A percentile compares a stretch with the other conserved stretches of the same genome.
phyloP scores from a whole-genome alignment of 805 yeast species.

The Vanderwaltozyma verrucispora region DNA sequence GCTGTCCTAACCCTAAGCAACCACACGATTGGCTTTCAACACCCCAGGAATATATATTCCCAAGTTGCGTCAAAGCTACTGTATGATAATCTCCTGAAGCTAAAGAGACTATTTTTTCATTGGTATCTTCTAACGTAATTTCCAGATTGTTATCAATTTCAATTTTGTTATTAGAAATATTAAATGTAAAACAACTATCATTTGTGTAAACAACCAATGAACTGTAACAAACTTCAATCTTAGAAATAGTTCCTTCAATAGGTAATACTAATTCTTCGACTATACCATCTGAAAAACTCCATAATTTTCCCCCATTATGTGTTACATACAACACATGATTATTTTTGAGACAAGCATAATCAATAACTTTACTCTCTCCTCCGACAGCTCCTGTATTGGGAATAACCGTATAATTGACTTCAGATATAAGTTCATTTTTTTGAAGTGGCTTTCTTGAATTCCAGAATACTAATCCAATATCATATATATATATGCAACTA shows the following conservation, averaged over 20 bases:
- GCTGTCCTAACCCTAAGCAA: slow-evolving; percentile 54
- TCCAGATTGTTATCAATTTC: slow-evolving; percentile 6
- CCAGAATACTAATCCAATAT: slow-evolving; percentile 54
- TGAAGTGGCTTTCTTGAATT: slow-evolving; percentile 26
- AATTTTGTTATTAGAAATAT: slow-evolving; percentile 12
- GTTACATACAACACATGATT: slow-evolving; percentile 42
- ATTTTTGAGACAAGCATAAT: slow-evolving; percentile 42
- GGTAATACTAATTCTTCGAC: slow-evolving; percentile 3
- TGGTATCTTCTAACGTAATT: slow-evolving; percentile 26
- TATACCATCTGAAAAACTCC: slow-evolving; percentile 23
- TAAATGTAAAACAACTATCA: slow-evolving; percentile 30
- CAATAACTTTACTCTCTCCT: slow-evolving; percentile 35
- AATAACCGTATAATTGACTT: slow-evolving; percentile 34
- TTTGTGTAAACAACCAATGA: slow-evolving; percentile 47
- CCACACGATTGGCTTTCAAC: slow-evolving; percentile 52
- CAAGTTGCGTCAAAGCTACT: slow-evolving; percentile 49
- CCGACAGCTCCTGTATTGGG: slow-evolving; percentile 31
- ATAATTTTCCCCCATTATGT: slow-evolving; percentile 32
- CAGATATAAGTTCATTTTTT: slow-evolving; percentile 23
- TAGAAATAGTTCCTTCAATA: slow-evolving; percentile 31
- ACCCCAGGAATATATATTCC: slow-evolving; percentile 60
- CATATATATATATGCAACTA: slow-evolving; percentile 38
- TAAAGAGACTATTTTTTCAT: slow-evolving; percentile 40
- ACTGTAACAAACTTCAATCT: slow-evolving; percentile 45
- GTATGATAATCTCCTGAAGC: slow-evolving; percentile 66